Percentiles rank a stretch among this genome's conserved stretches.
Evolutionary conservation across 2,329 filamentous ascomycete genomes (phyloP).

Genomic region (Penicillium rolfsii): DNA sequence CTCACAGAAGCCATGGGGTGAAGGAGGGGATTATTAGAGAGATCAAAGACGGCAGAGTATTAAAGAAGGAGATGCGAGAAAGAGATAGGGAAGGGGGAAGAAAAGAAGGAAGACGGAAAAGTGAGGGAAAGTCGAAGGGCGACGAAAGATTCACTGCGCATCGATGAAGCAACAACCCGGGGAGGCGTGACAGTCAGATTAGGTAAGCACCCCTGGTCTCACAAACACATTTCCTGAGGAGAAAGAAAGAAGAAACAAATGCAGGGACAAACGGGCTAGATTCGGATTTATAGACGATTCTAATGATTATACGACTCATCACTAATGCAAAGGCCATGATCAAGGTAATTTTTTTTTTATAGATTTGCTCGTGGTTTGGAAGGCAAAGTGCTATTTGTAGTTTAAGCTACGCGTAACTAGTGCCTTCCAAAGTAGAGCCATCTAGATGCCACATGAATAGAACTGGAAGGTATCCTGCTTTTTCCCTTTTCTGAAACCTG

Average conservation of each 20-base stretch:
- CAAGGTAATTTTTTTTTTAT: background rate
- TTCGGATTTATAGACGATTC: background rate
- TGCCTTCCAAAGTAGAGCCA: background rate
- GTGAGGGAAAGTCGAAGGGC: constrained; percentile 24
- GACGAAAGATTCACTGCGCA: constrained; percentile 26
- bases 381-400: background rate
- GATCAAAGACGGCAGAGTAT: background rate
- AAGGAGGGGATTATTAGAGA: constrained; percentile 13
- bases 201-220: constrained; percentile 28
- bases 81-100: constrained; percentile 12
- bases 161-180: constrained; percentile 25
- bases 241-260: background rate
- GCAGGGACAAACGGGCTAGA: background rate
- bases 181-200: constrained; percentile 24
- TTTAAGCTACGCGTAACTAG: background rate
- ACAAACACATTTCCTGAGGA: constrained; percentile 5
- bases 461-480: no score
- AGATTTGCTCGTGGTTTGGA: background rate
- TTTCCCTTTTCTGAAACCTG: no score
- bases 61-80: background rate
- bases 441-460: no score
- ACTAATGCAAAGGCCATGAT: background rate
- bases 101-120: constrained; percentile 20
- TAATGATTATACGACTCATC: background rate
- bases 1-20: constrained; percentile 54